A percentile compares a stretch with the other conserved stretches of the same genome.
Conservation (phyloP, 805 yeast species). For the Candida mattraensis region DNA sequence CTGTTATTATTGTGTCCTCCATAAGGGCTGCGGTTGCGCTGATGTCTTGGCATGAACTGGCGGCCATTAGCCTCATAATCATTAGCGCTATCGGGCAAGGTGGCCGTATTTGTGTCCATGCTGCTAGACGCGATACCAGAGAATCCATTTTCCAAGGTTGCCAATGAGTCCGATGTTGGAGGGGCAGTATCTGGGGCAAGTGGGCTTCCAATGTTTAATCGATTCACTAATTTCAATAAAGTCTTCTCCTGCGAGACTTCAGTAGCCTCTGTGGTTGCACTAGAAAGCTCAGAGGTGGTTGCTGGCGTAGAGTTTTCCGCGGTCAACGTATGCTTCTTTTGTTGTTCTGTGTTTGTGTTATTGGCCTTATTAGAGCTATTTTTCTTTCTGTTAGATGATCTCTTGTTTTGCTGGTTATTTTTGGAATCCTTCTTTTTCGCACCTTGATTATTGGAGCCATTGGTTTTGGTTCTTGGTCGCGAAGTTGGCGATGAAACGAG, state of each 20-base stretch:
- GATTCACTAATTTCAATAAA: slow-evolving; percentile 7
- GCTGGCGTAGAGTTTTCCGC: slow-evolving; percentile 9
- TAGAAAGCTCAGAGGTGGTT: slow-evolving; percentile 9
- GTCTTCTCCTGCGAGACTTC: slow-evolving; percentile 12
- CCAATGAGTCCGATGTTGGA: slow-evolving; percentile 14
- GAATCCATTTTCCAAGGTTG: slow-evolving; percentile 10
- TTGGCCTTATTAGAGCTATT: no score
- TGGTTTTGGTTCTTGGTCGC: slow-evolving; percentile 5
- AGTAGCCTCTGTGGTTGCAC: slow-evolving; percentile 14
- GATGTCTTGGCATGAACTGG: slow-evolving; percentile 3
- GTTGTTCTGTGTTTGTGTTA: slow-evolving; percentile 1
- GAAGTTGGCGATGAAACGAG: slow-evolving; percentile 18
- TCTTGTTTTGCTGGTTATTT: slow-evolving; percentile 4
- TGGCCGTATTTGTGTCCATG: slow-evolving; percentile 1
- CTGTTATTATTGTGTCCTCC: slow-evolving; percentile 1
- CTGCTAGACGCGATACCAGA: slow-evolving; percentile 3
- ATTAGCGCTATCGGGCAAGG: no score
- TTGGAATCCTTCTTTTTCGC: slow-evolving; percentile 9
- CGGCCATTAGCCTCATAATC: neutral
- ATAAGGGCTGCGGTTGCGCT: slow-evolving; percentile 10
- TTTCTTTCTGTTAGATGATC: slow-evolving; percentile 4
- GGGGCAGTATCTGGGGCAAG: slow-evolving; percentile 11
- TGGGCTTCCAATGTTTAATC: slow-evolving; percentile 5
- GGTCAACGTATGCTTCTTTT: neutral
- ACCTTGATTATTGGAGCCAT: slow-evolving; percentile 2